Evolutionary conservation across 73 alveolate species (phyloP).

Genomic region (Paramecium sonneborni): DNA sequence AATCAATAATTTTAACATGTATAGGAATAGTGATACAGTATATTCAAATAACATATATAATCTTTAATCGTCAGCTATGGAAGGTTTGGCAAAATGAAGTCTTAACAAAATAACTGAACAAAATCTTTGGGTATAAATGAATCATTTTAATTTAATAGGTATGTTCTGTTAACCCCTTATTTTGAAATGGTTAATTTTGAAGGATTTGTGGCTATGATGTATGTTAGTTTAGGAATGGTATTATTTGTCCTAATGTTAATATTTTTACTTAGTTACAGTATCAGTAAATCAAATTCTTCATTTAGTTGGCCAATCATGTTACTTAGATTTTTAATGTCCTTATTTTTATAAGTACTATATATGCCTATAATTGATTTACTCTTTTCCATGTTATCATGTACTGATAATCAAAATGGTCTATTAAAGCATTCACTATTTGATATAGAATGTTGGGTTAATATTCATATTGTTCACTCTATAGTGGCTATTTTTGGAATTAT

Average conservation of each 20-base stretch:
- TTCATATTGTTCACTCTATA: not conserved
- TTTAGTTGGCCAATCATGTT: not conserved
- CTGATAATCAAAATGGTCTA: not conserved
- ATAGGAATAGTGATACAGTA: not conserved
- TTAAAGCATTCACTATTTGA: not conserved
- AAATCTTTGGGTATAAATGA: not conserved
- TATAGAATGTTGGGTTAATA: not conserved
- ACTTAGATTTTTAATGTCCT: not conserved
- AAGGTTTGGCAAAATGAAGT: constrained; percentile 16
- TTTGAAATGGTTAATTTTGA: not conserved
- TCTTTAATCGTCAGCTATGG: not conserved
- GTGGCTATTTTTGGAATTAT: constrained; percentile 13
- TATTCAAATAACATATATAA: not conserved
- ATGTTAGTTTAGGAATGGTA: not conserved
- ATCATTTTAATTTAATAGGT: not conserved
- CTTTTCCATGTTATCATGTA: not conserved
- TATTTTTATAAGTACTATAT: not conserved
- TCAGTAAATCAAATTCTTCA: not conserved
- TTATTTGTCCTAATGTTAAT: not conserved
- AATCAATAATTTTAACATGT: not conserved
- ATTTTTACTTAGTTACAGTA: not conserved
- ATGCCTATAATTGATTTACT: constrained; percentile 26
- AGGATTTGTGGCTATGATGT: not conserved
- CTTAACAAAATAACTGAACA: not conserved
- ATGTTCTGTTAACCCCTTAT: not conserved